Conservation (phyloP, 768 basidiomycete species). For the Mycena haematopus region DNA sequence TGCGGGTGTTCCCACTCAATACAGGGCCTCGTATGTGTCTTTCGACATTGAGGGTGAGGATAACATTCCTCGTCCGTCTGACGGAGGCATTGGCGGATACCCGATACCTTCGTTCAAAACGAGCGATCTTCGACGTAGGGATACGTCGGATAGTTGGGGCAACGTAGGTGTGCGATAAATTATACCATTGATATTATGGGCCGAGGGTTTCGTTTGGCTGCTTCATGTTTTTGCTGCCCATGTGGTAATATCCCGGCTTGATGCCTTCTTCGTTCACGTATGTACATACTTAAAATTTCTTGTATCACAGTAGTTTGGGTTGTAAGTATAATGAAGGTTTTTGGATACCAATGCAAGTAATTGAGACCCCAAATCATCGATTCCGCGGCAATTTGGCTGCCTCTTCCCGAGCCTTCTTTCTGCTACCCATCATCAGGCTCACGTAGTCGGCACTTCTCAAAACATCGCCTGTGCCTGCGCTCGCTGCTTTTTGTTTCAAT, state of each 20-base stretch:
- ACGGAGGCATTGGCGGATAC: constrained; percentile 17
- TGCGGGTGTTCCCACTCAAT: constrained; percentile 2
- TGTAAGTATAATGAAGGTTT: no score
- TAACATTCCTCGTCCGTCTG: background rate
- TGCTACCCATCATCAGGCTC: constrained; percentile 70
- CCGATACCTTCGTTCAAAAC: constrained; percentile 3
- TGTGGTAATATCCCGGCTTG: background rate
- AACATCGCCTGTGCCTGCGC: constrained; percentile 41
- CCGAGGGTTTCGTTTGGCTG: no score
- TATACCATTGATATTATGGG: no score
- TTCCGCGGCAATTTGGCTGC: constrained; percentile 62
- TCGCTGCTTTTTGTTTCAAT: constrained; percentile 49
- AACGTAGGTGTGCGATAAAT: constrained; percentile 4
- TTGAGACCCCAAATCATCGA: constrained; percentile 17
- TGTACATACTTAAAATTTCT: no score
- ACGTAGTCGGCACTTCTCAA: constrained; percentile 83
- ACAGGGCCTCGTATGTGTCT: constrained; percentile 18
- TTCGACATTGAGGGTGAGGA: constrained; percentile 10
- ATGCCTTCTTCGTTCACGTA: background rate
- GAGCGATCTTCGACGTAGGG: background rate
- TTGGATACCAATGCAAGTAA: no score
- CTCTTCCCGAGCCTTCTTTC: constrained; percentile 70
- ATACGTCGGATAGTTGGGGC: constrained; percentile 23
- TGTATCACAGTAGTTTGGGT: no score
- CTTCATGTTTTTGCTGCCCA: background rate